A percentile compares a stretch with the other conserved stretches of the same genome.
Conservation (phyloP, 176 grass and related monocot genomes). For the Musa acuminata region DNA sequence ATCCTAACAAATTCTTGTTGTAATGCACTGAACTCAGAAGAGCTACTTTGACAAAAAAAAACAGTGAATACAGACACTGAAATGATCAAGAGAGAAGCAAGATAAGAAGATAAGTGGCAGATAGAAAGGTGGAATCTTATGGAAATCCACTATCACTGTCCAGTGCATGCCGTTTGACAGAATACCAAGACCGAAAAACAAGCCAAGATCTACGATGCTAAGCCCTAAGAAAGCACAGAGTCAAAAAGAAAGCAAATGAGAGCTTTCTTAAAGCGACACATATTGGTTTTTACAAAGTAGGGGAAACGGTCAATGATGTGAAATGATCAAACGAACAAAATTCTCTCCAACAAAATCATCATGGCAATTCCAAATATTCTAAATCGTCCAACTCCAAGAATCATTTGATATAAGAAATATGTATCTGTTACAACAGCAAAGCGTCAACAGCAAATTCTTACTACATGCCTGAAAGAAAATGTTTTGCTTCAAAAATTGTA, state of each 20-base stretch:
- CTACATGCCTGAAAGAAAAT: not conserved
- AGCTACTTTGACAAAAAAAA: not conserved
- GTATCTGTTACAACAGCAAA: not conserved
- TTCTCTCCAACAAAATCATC: not conserved
- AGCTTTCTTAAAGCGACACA: not conserved
- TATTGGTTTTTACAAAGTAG: not conserved
- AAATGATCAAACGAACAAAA: not conserved
- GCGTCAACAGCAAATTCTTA: not conserved
- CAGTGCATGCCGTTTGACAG: too few relatives aligned
- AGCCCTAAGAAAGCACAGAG: not conserved
- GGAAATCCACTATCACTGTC: not conserved
- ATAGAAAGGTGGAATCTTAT: not conserved
- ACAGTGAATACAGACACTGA: not conserved
- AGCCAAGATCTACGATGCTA: too few relatives aligned
- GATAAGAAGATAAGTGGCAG: not conserved
- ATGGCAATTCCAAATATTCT: not conserved
- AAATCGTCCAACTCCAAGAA: not conserved
- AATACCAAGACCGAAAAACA: not conserved
- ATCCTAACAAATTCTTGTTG: not conserved
- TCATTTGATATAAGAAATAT: not conserved
- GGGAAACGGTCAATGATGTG: not conserved
- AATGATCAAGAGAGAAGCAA: too few relatives aligned
- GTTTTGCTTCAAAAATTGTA: not conserved
- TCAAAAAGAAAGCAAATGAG: not conserved
- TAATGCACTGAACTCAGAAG: not conserved